phyloP scores from a whole-genome alignment of 352 stramenopile genomes.

The Phytophthora tentaculata region DNA sequence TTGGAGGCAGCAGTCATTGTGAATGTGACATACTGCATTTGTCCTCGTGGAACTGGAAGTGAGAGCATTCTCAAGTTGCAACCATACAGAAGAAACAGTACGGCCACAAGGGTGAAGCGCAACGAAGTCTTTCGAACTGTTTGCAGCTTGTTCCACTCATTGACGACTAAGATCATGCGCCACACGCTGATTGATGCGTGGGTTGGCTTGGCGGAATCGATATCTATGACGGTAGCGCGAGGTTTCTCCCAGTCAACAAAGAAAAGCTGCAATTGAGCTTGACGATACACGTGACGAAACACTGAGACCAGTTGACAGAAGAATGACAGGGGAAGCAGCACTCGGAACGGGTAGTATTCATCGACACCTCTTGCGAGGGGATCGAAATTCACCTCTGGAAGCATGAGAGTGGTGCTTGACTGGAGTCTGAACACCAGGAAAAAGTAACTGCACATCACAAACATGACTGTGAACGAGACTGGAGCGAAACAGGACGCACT shows the following conservation, averaged over 20 bases:
- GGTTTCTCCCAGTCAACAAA: slow-evolving; percentile 96
- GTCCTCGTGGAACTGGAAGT: slow-evolving; percentile 57
- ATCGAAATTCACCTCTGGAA: slow-evolving; percentile 74
- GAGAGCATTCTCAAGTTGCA: slow-evolving; percentile 56
- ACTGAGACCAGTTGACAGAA: slow-evolving; percentile 84
- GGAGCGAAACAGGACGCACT: slow-evolving; percentile 49
- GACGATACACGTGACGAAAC: slow-evolving; percentile 70
- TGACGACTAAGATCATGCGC: slow-evolving; percentile 94
- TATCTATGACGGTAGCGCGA: slow-evolving; percentile 64
- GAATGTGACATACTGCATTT: slow-evolving; percentile 58
- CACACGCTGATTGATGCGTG: slow-evolving; percentile 89
- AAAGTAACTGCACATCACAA: slow-evolving; percentile 87
- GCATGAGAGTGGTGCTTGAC: slow-evolving; percentile 84
- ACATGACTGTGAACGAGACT: slow-evolving; percentile 63
- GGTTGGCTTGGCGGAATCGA: slow-evolving; percentile 51
- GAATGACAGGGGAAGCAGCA: slow-evolving; percentile 85
- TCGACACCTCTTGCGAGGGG: slow-evolving; percentile 56
- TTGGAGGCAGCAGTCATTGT: slow-evolving; percentile 16
- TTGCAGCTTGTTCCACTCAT: slow-evolving; percentile 94
- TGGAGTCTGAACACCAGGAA: slow-evolving; percentile 96
- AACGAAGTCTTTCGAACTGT: slow-evolving; percentile 82
- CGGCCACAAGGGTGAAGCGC: slow-evolving; percentile 77
- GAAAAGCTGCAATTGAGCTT: slow-evolving; percentile 88
- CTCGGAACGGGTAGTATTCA: slow-evolving; percentile 90
- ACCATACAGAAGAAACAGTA: slow-evolving; percentile 91